These are phyloP conservation scores for Camelina sativa DNA, from an alignment of 345 rosid species.

Conservation along the genomic window DNA sequence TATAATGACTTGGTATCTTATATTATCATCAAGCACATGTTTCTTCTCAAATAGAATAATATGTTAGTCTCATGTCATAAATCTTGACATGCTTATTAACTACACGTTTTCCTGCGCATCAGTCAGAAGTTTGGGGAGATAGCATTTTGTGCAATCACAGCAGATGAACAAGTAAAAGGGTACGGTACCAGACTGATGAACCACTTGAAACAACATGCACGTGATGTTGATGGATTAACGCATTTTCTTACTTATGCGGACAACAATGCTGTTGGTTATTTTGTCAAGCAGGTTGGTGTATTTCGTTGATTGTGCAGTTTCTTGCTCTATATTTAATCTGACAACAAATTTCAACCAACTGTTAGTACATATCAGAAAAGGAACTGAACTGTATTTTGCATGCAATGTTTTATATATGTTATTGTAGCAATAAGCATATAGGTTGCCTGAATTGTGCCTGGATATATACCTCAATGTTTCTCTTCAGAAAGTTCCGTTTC, in stretches of 20 bases:
- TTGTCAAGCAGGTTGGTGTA: constrained; percentile 80
- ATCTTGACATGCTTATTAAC: constrained; percentile 32
- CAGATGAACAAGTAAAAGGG: constrained; percentile 99
- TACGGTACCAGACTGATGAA: constrained; percentile 99
- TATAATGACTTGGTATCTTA: constrained; percentile 13
- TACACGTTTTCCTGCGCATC: constrained; percentile 33
- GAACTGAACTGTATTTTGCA: background rate
- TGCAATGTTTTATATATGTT: background rate
- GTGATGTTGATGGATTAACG: constrained; percentile 93
- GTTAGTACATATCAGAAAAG: background rate
- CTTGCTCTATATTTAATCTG: constrained; percentile 7
- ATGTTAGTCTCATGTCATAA: background rate
- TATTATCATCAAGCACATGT: background rate
- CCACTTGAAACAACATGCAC: constrained; percentile 97
- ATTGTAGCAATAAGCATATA: background rate
- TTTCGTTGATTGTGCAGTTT: constrained; percentile 18
- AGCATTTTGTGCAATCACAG: constrained; percentile 99
- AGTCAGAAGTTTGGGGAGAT: constrained; percentile 99
- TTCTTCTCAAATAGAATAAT: background rate
- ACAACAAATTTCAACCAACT: background rate
- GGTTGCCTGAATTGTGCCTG: background rate
- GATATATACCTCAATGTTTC: background rate
- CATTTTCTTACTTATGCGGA: constrained; percentile 98
- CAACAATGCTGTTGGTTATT: constrained; percentile 98
- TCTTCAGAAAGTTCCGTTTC: background rate